phyloP scores from a whole-genome alignment of 352 stramenopile genomes.

The Thraustochytrium sp. region DNA sequence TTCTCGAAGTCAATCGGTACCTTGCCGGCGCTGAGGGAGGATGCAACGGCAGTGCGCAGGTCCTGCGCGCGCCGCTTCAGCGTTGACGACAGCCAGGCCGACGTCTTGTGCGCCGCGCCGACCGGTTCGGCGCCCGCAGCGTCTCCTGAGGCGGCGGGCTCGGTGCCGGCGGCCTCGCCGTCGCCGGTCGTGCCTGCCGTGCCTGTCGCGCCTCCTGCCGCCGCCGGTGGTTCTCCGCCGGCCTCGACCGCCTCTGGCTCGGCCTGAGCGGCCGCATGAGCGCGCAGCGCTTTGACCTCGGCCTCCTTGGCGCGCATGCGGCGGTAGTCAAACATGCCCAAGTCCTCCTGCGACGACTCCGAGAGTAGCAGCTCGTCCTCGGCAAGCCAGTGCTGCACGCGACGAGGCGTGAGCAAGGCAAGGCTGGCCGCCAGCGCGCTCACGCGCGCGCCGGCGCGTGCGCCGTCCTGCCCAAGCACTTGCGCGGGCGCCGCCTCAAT shows the following conservation, averaged over 20 bases:
- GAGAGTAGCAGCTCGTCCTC: slow-evolving; percentile 21
- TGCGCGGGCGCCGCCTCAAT: background rate
- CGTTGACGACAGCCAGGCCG: background rate
- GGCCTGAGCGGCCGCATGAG: background rate
- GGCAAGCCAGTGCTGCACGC: background rate
- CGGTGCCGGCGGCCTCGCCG: background rate
- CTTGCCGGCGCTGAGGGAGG: background rate
- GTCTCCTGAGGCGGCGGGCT: background rate
- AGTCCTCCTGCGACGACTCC: background rate
- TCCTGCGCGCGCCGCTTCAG: slow-evolving; percentile 12
- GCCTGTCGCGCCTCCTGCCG: no score
- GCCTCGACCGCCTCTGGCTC: background rate
- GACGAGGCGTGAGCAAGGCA: background rate
- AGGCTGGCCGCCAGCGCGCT: background rate
- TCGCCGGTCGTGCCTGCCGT: background rate
- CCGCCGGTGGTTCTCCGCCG: background rate
- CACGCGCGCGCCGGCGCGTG: background rate
- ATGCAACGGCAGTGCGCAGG: background rate
- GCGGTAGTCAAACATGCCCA: background rate
- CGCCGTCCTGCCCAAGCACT: background rate
- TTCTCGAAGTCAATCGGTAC: slow-evolving; percentile 14
- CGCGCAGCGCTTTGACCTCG: background rate
- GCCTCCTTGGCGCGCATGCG: background rate
- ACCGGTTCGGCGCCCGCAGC: background rate
- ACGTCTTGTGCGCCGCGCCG: background rate